phyloP scores from a whole-genome alignment of 1,284 basidiomycete species.

The Pseudozyma hubeiensis region DNA sequence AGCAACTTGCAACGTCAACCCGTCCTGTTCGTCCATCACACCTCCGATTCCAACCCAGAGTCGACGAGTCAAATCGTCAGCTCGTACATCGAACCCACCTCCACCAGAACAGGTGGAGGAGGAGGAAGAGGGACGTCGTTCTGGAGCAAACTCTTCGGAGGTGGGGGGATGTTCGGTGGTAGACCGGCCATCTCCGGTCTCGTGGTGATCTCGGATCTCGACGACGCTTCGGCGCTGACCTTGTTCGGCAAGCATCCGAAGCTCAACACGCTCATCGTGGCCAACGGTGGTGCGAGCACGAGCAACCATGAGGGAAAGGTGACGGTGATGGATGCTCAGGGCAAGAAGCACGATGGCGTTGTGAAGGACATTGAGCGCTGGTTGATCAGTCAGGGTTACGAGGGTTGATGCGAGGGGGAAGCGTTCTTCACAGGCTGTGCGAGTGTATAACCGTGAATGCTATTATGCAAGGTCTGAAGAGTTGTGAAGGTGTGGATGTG shows the following conservation, averaged over 20 bases:
- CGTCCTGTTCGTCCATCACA: constrained; percentile 46
- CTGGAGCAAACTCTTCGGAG: constrained; percentile 33
- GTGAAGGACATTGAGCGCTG: constrained; percentile 48
- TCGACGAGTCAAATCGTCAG: constrained; percentile 24
- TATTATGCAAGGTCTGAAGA: too few relatives aligned
- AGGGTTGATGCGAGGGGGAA: constrained; percentile 16
- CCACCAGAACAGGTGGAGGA: neutral
- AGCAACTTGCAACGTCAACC: constrained; percentile 46
- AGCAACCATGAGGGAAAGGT: constrained; percentile 25
- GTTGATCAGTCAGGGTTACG: constrained; percentile 45
- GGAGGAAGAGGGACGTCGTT: constrained; percentile 18
- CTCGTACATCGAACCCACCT: constrained; percentile 36
- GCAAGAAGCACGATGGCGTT: constrained; percentile 15
- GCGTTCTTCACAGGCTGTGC: neutral
- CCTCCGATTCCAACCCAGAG: neutral
- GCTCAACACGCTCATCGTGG: constrained; percentile 42
- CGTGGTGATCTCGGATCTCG: constrained; percentile 38
- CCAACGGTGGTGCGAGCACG: constrained; percentile 12
- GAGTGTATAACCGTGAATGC: neutral
- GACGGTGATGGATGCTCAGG: constrained; percentile 15
- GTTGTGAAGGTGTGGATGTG: too few relatives aligned
- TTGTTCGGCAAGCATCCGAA: constrained; percentile 40
- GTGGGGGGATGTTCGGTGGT: constrained; percentile 24
- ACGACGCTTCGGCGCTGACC: constrained; percentile 15
- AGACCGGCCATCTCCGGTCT: constrained; percentile 36